Evolutionary conservation across 1,284 basidiomycete genomes (phyloP), one percentile per base, ranked within the genome.

Genomic region (Trametes hirsuta): DNA sequence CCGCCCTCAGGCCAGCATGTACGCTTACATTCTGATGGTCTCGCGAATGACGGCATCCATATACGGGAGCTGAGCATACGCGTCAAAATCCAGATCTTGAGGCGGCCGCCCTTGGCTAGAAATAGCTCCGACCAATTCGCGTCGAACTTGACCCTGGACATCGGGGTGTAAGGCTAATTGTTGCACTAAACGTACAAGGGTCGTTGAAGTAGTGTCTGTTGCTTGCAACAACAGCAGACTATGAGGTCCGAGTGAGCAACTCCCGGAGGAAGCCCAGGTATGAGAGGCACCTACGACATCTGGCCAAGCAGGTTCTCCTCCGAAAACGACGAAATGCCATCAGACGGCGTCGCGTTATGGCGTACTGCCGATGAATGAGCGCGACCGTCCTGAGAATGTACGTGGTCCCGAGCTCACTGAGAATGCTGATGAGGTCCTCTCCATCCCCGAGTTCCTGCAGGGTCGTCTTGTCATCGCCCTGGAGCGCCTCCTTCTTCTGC

Each of bases 281-380:
- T 15, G 18, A 25, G 55, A 41, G 68, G 25, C 44, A 75, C 74
- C 68, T 69, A 64, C 63, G 63, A 58, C 57, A 76, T 75, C 58
- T 76, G 75, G 2, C 72, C 75, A 4, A 75, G 46, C 11, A 76
- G 47, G 42, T 77, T 75, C 18, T 69, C 66, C 4, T 76, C 75
- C 0, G 72, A 68, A 47, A 77, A 69, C 34, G 54, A 53, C 30
- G 51, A 53, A 35, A 53, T 30, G 30, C 8, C 40, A 45, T 53
- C 51, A 40, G 12, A 22, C 2, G 51, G 11, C 39, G 34, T 53
- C 15, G 41, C n/a, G 15, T 53, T 53, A 30, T 53, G 51, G 34
- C 44, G 51, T 40, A 45, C 51, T 53, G 21, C 25, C 11, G 22
- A 4, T 25, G 30, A 11, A 40, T 42, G 25, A 45, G n/a, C 21